phyloP scores from a whole-genome alignment of 495 filamentous ascomycete genomes.

The Cryomyces minteri region DNA sequence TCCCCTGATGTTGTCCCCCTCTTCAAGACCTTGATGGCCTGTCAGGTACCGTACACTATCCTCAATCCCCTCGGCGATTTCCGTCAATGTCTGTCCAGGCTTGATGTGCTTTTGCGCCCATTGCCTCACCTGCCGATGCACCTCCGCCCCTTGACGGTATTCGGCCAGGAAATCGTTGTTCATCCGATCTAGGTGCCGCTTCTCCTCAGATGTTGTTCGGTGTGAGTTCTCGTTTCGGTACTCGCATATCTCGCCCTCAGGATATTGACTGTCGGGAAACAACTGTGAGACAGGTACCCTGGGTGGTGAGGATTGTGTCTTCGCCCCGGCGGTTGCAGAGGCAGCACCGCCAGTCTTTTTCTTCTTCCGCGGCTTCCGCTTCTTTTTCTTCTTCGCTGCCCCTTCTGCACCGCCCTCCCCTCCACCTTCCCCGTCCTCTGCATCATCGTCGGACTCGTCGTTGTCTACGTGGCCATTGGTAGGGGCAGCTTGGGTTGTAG shows the following conservation, averaged over 20 bases:
- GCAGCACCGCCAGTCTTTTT: slow-evolving; percentile 10
- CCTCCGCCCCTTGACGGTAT: slow-evolving; percentile 42
- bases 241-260: slow-evolving; percentile 30
- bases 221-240: slow-evolving; percentile 33
- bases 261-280: slow-evolving; percentile 31
- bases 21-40: slow-evolving; percentile 36
- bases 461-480: slow-evolving; percentile 23
- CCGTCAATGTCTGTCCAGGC: slow-evolving; percentile 36
- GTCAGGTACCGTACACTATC: slow-evolving; percentile 38
- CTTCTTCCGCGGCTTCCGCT: slow-evolving; percentile 29
- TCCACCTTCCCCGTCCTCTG: slow-evolving; percentile 9
- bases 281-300: slow-evolving; percentile 31
- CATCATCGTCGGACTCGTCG: slow-evolving; percentile 19
- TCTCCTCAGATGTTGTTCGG: slow-evolving; percentile 40
- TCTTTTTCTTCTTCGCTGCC: slow-evolving; percentile 31
- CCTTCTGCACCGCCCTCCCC: slow-evolving; percentile 6
- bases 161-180: slow-evolving; percentile 37
- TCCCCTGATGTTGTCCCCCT: slow-evolving; percentile 35
- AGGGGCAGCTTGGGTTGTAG: slow-evolving; percentile 8
- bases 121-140: slow-evolving; percentile 41
- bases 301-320: slow-evolving; percentile 35
- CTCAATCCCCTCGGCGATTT: slow-evolving; percentile 43
- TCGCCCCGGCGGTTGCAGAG: slow-evolving; percentile 6
- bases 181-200: slow-evolving; percentile 32
- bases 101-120: slow-evolving; percentile 36